These are phyloP conservation scores for Trypanosoma scelopori DNA, from an alignment of 208 protist species.

Conservation along the genomic window DNA sequence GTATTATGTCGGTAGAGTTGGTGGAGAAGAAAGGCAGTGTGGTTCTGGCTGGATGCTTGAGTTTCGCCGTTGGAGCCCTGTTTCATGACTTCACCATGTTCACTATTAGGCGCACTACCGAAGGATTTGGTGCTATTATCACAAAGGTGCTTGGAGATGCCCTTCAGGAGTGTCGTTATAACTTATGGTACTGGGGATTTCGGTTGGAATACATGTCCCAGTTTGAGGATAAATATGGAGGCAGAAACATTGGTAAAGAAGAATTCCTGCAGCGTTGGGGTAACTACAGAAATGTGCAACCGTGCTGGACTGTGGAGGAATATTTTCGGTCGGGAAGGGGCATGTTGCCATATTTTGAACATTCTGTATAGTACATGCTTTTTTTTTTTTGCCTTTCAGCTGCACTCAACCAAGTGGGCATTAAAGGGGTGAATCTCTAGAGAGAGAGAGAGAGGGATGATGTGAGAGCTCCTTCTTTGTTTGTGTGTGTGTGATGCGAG, in stretches of 20 bases:
- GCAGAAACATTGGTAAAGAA: constrained; percentile 25
- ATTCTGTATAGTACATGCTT: not conserved
- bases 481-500: not conserved
- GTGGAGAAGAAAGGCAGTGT: constrained; percentile 30
- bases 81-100: constrained; percentile 87
- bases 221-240: constrained; percentile 56
- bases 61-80: constrained; percentile 52
- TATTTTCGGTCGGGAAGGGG: constrained; percentile 43
- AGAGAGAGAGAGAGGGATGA: not conserved
- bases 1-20: constrained; percentile 52
- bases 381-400: no score
- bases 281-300: constrained; percentile 33
- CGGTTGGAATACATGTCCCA: constrained; percentile 67
- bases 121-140: constrained; percentile 49
- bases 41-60: constrained; percentile 62
- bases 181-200: constrained; percentile 82
- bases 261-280: constrained; percentile 58
- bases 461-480: not conserved
- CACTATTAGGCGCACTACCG: constrained; percentile 31
- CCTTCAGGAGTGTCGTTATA: constrained; percentile 69
- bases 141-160: constrained; percentile 74
- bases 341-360: constrained; percentile 40
- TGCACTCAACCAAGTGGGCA: not conserved
- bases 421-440: not conserved
- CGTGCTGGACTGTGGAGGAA: constrained; percentile 28